Base-by-base conservation (phyloP, 176 grass and related monocot species). In the Triticum dicoccoides region DNA sequence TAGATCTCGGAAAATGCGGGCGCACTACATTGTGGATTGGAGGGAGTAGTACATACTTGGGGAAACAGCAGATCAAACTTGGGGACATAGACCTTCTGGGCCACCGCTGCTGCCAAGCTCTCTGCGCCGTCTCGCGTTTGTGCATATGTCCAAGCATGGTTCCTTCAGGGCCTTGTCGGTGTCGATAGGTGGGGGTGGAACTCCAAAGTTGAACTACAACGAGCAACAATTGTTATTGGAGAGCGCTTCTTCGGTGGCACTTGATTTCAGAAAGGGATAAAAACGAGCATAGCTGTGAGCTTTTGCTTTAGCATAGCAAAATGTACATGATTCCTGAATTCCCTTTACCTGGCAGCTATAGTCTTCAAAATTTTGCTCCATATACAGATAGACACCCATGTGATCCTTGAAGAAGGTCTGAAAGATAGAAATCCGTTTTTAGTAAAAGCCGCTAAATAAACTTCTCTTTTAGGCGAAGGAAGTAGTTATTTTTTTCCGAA, bases 381-480 rank as follows among this genome's bases (percentile, higher is more conserved):
- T 98, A 69, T 92, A 94, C 58, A 95, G 29, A 70, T 92, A 83
- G 8, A 98, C 93, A 6, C 93, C 96, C 93, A 98, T 95, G 86
- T 92, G 87, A 68, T 95, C 90, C 59, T 89, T 95, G 84, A 98
- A 98, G 81, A 98, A 98, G 24, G 89, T 94, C 93, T 98, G 85
- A 7, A 81, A 79, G 82, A 83, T 0, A 30, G 25, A 25, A 25
- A 25, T 25, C 25, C 25, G 25, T 25, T 25, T 25, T 25, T 25
- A 25, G 25, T 25, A 25, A 25, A 25, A 25, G 25, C 25, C 25
- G 25, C 25, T 25, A 25, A 25, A 25, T 25, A 4, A 49, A 29
- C 1, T 15, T 30, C 3, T 51, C 23, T 30, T 49, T 15, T 45
- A 74, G 6, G 6, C 25, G 25, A 25, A 25, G 25, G 25, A 25